These are phyloP conservation scores for Penicillium sp. DNA, from an alignment of 2,329 filamentous ascomycete genomes.

Conservation along the genomic window DNA sequence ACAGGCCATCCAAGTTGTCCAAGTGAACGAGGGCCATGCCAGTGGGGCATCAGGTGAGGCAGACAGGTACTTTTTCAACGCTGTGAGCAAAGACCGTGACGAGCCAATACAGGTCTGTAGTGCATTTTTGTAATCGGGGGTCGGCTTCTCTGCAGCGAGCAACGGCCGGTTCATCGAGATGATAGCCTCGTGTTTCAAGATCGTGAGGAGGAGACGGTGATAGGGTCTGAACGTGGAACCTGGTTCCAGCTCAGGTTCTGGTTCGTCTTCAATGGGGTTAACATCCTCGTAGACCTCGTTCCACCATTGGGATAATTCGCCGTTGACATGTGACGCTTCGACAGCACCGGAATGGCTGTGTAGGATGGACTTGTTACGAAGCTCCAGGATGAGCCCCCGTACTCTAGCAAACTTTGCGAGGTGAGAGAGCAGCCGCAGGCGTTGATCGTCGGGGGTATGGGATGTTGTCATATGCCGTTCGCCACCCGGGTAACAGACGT, in stretches of 20 bases:
- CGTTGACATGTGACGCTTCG: constrained; percentile 48
- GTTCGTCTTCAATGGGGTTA: constrained; percentile 36
- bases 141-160: constrained; percentile 46
- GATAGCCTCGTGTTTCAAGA: constrained; percentile 51
- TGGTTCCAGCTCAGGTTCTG: constrained; percentile 2
- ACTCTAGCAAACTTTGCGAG: constrained; percentile 51
- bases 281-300: constrained; percentile 54
- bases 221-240: constrained; percentile 26
- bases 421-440: constrained; percentile 40
- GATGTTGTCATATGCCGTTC: constrained; percentile 42
- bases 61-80: constrained; percentile 34
- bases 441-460: constrained; percentile 9
- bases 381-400: constrained; percentile 52
- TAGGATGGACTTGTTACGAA: constrained; percentile 53
- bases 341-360: constrained; percentile 46
- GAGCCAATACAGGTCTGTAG: constrained; percentile 54
- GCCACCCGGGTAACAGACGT: constrained; percentile 55
- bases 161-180: constrained; percentile 54
- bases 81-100: constrained; percentile 49
- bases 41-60: constrained; percentile 30
- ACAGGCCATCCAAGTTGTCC: constrained; percentile 55
- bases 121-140: constrained; percentile 48
- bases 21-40: constrained; percentile 53
- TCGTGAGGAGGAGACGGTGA: constrained; percentile 45
- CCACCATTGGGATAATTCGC: constrained; percentile 52